Base-by-base conservation (phyloP, 1,139 yeast species). In the Debaryomycetaceae sp. region DNA sequence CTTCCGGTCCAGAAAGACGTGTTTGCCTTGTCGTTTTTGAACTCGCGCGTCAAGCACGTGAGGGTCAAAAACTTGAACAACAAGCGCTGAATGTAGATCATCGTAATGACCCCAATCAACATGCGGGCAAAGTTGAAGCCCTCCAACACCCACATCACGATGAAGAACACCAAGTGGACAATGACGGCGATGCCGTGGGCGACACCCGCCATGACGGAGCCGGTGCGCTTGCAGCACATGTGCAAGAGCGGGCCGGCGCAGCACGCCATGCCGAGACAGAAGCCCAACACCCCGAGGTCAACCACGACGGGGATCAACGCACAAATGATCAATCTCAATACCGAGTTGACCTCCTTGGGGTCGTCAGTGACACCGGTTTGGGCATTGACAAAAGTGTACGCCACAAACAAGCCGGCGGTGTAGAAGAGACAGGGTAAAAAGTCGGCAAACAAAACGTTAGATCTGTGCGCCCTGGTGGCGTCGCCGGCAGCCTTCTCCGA, bases 1-100 rank as follows among this genome's bases (percentile, higher is more conserved):
- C 89, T 89, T 74, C 99, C 99, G 40, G 95, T 83, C 99, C 99
- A 91, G 91, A 94, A 91, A 18, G 98, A 97, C 49, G 95, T 82
- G 67, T 91, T 91, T 27, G 98, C 75, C 57, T 83, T 89, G 62
- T 93, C 98, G 51, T 86, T 89, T 78, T 89, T 91, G 71, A 88
- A 89, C 66, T 91, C 99, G 71, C 99, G 82, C 32, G 98, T 89
- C 57, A 91, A 74, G 64, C 80, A 66, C 45, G 76, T 62, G 35
- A 83, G 65, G 13, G 96, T 84, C 71, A 91, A 69, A 50, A 84
- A 60, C 71, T 91, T 88, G 75, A 91, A 84, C 45, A 91, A 61
- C 35, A 83, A 64, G 69, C 98, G 81, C 72, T 93, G 95, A 49
- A 84, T 67, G 63, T 89, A 84, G 44, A 89, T 72, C 75, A 83